A percentile compares a stretch with the other conserved stretches of the same genome.
Conservation (phyloP, 768 basidiomycete genomes). For the Trichaptum fuscoviolaceum region DNA sequence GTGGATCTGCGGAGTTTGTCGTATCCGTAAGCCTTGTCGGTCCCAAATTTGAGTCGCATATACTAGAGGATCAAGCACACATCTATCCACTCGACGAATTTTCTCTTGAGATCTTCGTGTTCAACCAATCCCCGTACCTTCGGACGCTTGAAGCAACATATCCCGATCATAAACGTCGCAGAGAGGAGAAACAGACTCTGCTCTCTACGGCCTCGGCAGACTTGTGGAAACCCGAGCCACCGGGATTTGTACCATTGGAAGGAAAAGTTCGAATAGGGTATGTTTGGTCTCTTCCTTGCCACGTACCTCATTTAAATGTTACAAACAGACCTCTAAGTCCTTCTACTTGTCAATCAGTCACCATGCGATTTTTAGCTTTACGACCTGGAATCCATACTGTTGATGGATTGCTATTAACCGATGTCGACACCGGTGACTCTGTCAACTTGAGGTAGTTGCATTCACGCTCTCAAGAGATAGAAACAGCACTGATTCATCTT, state of each 20-base stretch:
- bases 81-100: conserved; percentile 74
- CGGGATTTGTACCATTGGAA: conserved; percentile 68
- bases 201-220: conserved; percentile 17
- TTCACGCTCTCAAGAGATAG: not conserved
- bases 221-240: conserved; percentile 32
- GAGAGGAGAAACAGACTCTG: conserved; percentile 27
- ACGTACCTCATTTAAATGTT: not conserved
- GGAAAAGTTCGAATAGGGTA: conserved; percentile 78
- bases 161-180: conserved; percentile 47
- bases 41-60: conserved; percentile 14
- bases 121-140: conserved; percentile 73
- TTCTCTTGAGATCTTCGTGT: conserved; percentile 82
- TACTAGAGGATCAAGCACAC: conserved; percentile 30
- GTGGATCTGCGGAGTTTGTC: conserved; percentile 52
- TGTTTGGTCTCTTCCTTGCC: conserved; percentile 24
- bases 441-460: conserved; percentile 64
- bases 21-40: conserved; percentile 59
- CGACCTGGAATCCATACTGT: conserved; percentile 76
- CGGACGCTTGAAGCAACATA: conserved; percentile 73
- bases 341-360: conserved; percentile 77
- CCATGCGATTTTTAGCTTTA: conserved; percentile 81
- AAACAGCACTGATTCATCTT: conserved; percentile 7
- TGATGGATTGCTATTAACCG: conserved; percentile 65
- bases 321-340: conserved; percentile 64
- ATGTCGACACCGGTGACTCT: conserved; percentile 65